Percentiles rank a stretch among this genome's conserved stretches.
phyloP scores from a whole-genome alignment of 352 stramenopile species.

The Globisporangium heterothallicum region DNA sequence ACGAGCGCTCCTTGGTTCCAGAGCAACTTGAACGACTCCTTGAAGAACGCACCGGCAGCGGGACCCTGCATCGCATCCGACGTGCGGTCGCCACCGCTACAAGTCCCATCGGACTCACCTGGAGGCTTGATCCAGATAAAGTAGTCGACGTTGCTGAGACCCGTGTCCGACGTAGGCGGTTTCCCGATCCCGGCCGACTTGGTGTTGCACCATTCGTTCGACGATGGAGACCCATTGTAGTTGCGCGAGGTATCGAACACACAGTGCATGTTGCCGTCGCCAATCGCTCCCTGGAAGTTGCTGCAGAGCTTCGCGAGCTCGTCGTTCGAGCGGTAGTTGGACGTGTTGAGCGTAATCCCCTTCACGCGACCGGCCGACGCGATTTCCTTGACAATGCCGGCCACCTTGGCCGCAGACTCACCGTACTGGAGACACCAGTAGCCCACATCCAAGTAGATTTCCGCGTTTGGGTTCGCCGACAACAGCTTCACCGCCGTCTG shows the following conservation, averaged over 20 bases:
- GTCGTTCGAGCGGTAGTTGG: slow-evolving; percentile 60
- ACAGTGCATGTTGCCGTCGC: slow-evolving; percentile 5
- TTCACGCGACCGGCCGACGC: slow-evolving; percentile 27
- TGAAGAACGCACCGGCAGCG: slow-evolving; percentile 47
- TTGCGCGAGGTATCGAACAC: slow-evolving; percentile 7
- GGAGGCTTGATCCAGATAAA: slow-evolving; percentile 68
- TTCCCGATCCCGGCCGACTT: slow-evolving; percentile 53
- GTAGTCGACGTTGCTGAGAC: slow-evolving; percentile 57
- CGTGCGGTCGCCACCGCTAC: slow-evolving; percentile 26
- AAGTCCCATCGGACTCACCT: slow-evolving; percentile 59
- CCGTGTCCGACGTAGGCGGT: slow-evolving; percentile 43
- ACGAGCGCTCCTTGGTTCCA: slow-evolving; percentile 76
- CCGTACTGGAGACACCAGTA: slow-evolving; percentile 49
- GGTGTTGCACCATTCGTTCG: slow-evolving; percentile 67
- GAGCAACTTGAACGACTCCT: slow-evolving; percentile 42
- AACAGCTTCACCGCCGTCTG: slow-evolving; percentile 39
- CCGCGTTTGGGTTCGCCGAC: slow-evolving; percentile 53
- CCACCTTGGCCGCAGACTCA: slow-evolving; percentile 19
- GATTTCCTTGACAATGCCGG: slow-evolving; percentile 36
- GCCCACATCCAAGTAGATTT: slow-evolving; percentile 70
- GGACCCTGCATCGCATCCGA: slow-evolving; percentile 47
- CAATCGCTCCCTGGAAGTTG: slow-evolving; percentile 52
- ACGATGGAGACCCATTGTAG: slow-evolving; percentile 33
- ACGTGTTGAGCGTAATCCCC: slow-evolving; percentile 73
- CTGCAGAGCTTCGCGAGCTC: slow-evolving; percentile 42